phyloP scores from a whole-genome alignment of 2,329 filamentous ascomycete genomes.

The Diaporthe aspalathi region DNA sequence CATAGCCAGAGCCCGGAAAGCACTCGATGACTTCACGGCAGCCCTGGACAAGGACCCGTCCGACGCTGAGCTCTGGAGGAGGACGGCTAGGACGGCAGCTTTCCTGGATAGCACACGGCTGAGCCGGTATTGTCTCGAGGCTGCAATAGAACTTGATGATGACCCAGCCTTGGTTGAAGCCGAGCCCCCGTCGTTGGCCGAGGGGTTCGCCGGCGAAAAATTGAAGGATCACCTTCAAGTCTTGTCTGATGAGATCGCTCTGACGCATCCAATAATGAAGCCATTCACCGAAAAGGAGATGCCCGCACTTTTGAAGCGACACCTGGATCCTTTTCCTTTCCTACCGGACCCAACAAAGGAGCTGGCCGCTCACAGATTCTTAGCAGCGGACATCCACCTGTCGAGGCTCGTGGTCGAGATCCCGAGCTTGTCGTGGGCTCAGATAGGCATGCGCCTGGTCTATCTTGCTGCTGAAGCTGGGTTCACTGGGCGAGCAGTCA shows the following conservation, averaged over 20 bases:
- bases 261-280: conserved; percentile 70
- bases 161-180: conserved; percentile 72
- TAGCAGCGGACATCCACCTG: conserved; percentile 38
- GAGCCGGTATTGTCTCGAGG: conserved; percentile 72
- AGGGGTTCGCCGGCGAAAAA: conserved; percentile 72
- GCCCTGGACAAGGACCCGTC: conserved; percentile 75
- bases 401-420: conserved; percentile 47
- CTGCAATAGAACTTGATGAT: conserved; percentile 75
- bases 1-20: conserved; percentile 54
- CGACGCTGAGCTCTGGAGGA: conserved; percentile 74
- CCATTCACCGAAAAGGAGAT: conserved; percentile 66
- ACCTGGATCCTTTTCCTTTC: conserved; percentile 72
- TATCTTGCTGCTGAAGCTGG: conserved; percentile 50
- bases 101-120: conserved; percentile 68
- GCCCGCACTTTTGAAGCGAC: conserved; percentile 61
- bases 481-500: conserved; percentile 49
- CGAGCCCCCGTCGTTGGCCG: conserved; percentile 71
- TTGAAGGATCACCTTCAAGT: conserved; percentile 66
- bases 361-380: conserved; percentile 48
- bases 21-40: conserved; percentile 67
- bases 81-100: conserved; percentile 67
- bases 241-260: conserved; percentile 65
- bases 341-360: conserved; percentile 63
- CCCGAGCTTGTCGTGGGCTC: conserved; percentile 54
- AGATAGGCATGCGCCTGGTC: conserved; percentile 56